These are phyloP conservation scores for Vigna reflexopilosa DNA, from an alignment of 306 rosid genomes.

Conservation along the genomic window DNA sequence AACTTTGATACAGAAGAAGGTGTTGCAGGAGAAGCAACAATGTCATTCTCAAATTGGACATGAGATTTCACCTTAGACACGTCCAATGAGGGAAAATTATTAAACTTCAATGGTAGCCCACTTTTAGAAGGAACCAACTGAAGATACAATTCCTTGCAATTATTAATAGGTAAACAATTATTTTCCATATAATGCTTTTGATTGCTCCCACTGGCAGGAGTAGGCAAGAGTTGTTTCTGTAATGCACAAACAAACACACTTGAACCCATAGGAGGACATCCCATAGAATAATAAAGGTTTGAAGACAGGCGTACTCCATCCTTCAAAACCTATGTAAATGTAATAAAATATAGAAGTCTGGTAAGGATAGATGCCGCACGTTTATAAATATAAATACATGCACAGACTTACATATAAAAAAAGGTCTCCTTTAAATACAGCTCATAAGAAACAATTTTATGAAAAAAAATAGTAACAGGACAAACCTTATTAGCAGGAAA, in stretches of 20 bases:
- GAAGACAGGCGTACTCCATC: constrained; percentile 73
- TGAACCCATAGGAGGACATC: constrained; percentile 68
- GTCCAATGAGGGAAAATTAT: constrained; percentile 40
- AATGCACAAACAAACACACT: constrained; percentile 58
- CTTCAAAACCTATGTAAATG: constrained; percentile 66
- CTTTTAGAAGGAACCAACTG: constrained; percentile 57
- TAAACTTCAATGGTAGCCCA: constrained; percentile 45
- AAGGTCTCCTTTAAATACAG: not conserved
- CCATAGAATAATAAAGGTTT: constrained; percentile 73
- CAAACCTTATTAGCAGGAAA: constrained; percentile 81
- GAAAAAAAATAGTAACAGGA: not conserved
- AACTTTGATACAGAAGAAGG: constrained; percentile 65
- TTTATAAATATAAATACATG: not conserved
- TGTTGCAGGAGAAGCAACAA: constrained; percentile 69
- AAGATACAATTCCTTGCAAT: constrained; percentile 76
- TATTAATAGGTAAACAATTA: constrained; percentile 43
- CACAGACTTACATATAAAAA: not conserved
- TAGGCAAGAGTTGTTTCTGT: constrained; percentile 48
- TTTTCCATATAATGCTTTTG: constrained; percentile 43
- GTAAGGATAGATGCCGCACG: constrained; percentile 8
- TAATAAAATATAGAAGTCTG: constrained; percentile 13
- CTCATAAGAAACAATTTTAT: not conserved
- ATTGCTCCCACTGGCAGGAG: constrained; percentile 44
- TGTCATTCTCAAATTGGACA: constrained; percentile 52
- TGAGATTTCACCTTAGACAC: constrained; percentile 47